Conservation (phyloP, 2,329 filamentous ascomycete genomes). For the Pseudocercospora fijiensis region DNA sequence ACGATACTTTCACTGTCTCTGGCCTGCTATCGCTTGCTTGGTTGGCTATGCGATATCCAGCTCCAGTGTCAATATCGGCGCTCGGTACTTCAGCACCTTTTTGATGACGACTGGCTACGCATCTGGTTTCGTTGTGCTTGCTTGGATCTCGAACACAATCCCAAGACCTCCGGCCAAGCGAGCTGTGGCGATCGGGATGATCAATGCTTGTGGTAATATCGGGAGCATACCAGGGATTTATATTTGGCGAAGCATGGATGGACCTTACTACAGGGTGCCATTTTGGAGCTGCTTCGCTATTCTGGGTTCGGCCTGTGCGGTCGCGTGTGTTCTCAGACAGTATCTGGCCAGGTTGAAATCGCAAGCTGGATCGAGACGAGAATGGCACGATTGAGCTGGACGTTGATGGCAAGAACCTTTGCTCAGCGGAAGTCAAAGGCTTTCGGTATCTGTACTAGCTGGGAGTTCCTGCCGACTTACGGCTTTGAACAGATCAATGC, state of each 20-base stretch:
- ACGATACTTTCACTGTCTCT: conserved; percentile 50
- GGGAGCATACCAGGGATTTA: conserved; percentile 19
- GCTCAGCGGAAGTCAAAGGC: neutral
- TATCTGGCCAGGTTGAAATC: conserved; percentile 13
- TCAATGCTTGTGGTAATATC: conserved; percentile 29
- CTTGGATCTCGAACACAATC: conserved; percentile 51
- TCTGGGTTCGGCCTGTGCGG: conserved; percentile 8
- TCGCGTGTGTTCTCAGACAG: neutral
- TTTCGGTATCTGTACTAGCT: conserved; percentile 12
- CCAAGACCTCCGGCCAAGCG: conserved; percentile 29
- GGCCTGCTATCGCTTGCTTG: conserved; percentile 53
- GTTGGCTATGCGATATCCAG: conserved; percentile 40
- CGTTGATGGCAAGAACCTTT: neutral
- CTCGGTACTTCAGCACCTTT: conserved; percentile 23
- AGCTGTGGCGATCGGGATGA: conserved; percentile 29
- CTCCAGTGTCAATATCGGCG: conserved; percentile 22
- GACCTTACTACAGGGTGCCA: conserved; percentile 13
- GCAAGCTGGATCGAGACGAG: conserved; percentile 8
- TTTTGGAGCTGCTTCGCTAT: conserved; percentile 16
- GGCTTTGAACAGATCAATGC: neutral
- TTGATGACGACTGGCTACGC: conserved; percentile 19
- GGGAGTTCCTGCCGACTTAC: neutral
- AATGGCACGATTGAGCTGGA: conserved; percentile 5
- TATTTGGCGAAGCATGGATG: conserved; percentile 17
- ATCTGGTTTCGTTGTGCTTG: conserved; percentile 48